Base-by-base conservation (phyloP, 1,139 yeast genomes). In the Saccharomyces hybrid region DNA sequence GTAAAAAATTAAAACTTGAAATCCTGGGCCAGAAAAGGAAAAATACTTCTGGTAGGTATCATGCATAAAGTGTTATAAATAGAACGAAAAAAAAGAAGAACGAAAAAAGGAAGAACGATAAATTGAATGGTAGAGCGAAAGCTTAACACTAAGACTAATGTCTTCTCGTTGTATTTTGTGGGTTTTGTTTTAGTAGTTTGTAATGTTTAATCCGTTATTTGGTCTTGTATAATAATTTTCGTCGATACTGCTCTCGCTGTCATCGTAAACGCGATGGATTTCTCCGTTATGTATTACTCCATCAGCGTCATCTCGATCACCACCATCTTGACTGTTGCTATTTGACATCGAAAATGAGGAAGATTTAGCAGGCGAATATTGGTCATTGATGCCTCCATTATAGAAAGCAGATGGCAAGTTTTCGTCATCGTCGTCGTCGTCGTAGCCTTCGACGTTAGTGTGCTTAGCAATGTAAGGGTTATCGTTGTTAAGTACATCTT, bases 351-450 rank as follows among this genome's bases (percentile, higher is more conserved):
- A 34, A 34, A 5, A 34, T 34, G 42, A 16, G 4, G 42, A 4
- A 34, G 42, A 34, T 14, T 34, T 34, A 16, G 25, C 11, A 7
- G 42, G 42, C 20, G 42, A 34, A 7, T 34, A 34, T 14, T 34
- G 23, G 2, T 14, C 42, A 16, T 34, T 14, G 42, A 4, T 34
- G 25, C 42, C 42, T 7, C 42, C 6, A 11, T 34, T 14, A 34
- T 34, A 11, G 5, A 34, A 34, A 11, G 8, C 9, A 5, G 42
- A 34, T 14, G 42, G 20, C 11, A 34, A 11, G 42, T 34, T 52
- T 11, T 27, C 25, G 26, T 44, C 53, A 14, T 42, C 47, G 6
- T 28, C 53, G 13, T 28, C 53, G 13, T 20, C 47, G 25, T 47
- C 48, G n/a, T 48, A 27, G 44, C 29, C 32, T 42, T 49, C 47